phyloP scores from a whole-genome alignment of 1,139 yeast genomes.

The Yamadazyma trypodendri region DNA sequence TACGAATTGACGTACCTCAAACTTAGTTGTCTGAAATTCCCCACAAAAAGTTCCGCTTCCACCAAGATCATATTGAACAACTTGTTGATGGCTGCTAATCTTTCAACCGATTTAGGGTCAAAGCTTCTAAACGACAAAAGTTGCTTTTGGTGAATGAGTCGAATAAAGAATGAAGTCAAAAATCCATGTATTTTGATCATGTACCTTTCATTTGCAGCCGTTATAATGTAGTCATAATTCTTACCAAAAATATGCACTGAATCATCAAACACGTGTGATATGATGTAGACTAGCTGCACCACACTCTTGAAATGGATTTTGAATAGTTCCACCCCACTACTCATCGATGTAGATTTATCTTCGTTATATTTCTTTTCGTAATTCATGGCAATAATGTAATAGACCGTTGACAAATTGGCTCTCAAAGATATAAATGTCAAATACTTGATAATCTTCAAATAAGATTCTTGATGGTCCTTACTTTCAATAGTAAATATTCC shows the following conservation, averaged over 20 bases:
- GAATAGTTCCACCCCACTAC: constrained; percentile 45
- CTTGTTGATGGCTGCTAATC: constrained; percentile 36
- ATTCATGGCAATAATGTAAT: constrained; percentile 43
- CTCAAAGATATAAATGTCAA: constrained; percentile 38
- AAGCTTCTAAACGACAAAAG: constrained; percentile 28
- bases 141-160: constrained; percentile 42
- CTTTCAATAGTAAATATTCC: constrained; percentile 17
- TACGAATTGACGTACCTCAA: constrained; percentile 41
- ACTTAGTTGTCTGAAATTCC: constrained; percentile 41
- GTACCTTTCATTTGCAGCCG: constrained; percentile 40
- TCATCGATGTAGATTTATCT: constrained; percentile 32
- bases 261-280: constrained; percentile 46
- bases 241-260: constrained; percentile 44
- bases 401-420: constrained; percentile 44
- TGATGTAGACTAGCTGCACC: constrained; percentile 44
- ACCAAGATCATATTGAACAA: constrained; percentile 35
- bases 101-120: constrained; percentile 18
- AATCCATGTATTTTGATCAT: constrained; percentile 47
- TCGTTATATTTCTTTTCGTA: constrained; percentile 37
- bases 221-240: constrained; percentile 39
- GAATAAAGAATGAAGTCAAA: constrained; percentile 40
- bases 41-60: constrained; percentile 48
- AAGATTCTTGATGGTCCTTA: constrained; percentile 21
- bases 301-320: constrained; percentile 45
- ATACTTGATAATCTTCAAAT: constrained; percentile 36